Evolutionary conservation across 169 alveolate species (phyloP).

Genomic region (Plasmodium billcollinsi): DNA sequence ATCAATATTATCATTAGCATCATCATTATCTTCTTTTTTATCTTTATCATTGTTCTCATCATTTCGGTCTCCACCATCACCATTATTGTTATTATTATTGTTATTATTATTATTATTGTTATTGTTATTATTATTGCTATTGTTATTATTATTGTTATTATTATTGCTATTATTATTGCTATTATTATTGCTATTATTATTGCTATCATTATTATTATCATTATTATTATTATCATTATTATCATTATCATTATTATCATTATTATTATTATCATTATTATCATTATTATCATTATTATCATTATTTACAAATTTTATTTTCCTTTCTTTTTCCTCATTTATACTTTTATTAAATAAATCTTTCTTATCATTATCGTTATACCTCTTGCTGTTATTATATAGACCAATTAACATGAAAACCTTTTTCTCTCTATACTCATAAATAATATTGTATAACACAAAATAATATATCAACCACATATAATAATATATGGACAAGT

Average conservation of each 20-base stretch:
- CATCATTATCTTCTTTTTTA: constrained; percentile 13
- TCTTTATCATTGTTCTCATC: constrained; percentile 8
- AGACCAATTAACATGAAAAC: too few relatives aligned
- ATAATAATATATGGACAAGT: too few relatives aligned
- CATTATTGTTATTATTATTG: background rate
- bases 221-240: constrained; percentile 1
- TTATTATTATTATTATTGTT: background rate
- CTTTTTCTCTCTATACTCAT: too few relatives aligned
- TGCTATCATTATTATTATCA: background rate
- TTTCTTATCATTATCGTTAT: background rate
- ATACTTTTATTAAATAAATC: background rate
- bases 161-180: background rate
- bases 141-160: background rate
- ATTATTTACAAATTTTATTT: background rate
- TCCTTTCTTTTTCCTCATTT: background rate
- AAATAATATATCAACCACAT: too few relatives aligned
- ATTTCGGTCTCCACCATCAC: background rate
- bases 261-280: background rate
- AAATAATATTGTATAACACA: too few relatives aligned
- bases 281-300: background rate
- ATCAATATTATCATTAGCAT: constrained; percentile 12
- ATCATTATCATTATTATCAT: background rate
- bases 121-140: background rate
- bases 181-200: background rate
- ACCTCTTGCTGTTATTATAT: background rate